phyloP scores from a whole-genome alignment of 2,329 filamentous ascomycete genomes.

The Colletotrichum shisoi region DNA sequence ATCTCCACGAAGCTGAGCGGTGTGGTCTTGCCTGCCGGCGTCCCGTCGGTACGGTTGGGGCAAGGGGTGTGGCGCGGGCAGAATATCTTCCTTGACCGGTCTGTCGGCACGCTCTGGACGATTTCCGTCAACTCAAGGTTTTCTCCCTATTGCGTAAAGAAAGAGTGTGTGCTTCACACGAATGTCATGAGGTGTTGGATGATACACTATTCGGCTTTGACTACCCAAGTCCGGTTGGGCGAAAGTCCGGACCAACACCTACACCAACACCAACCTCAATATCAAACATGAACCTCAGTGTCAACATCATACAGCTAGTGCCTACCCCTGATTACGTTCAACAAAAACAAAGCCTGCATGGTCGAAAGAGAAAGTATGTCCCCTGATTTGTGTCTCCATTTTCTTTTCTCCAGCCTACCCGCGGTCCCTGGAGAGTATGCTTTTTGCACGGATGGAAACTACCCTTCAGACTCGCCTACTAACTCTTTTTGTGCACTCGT shows the following conservation, averaged over 20 bases:
- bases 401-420: neutral
- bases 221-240: too few relatives aligned
- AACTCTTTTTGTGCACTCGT: neutral
- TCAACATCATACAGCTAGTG: neutral
- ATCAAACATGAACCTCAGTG: neutral
- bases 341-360: neutral
- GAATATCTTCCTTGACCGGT: neutral
- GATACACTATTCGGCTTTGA: too few relatives aligned
- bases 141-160: neutral
- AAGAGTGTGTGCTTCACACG: too few relatives aligned
- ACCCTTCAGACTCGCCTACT: neutral
- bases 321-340: neutral
- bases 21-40: neutral
- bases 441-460: neutral
- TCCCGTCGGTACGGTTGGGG: constrained; percentile 7
- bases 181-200: too few relatives aligned
- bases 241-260: too few relatives aligned
- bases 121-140: constrained; percentile 1
- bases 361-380: neutral
- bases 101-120: neutral
- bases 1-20: neutral
- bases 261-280: neutral
- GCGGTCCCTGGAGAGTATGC: neutral
- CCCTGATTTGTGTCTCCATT: too few relatives aligned
- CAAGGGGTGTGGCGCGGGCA: neutral